Percentiles rank a stretch among this genome's conserved stretches.
Conservation (phyloP, 768 basidiomycete genomes). For the Podaxis sp. region DNA sequence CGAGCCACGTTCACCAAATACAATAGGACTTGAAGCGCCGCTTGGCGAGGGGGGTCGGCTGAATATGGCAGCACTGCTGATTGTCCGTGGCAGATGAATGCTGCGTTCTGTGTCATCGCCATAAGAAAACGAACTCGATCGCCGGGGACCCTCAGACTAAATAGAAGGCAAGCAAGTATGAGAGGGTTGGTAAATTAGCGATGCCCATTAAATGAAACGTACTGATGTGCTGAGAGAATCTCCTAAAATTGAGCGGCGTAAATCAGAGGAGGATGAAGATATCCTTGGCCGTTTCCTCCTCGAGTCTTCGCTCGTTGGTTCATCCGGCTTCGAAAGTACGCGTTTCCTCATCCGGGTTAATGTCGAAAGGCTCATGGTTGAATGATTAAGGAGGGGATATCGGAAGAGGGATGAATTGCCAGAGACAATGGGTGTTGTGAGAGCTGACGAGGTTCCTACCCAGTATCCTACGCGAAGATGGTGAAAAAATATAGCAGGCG, state of each 20-base stretch:
- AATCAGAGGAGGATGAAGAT: conserved; percentile 18
- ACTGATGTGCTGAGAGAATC: conserved; percentile 8
- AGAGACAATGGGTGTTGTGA: neutral
- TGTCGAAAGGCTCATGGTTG: conserved; percentile 10
- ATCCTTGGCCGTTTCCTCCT: conserved; percentile 28
- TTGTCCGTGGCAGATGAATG: conserved; percentile 11
- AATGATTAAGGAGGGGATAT: neutral
- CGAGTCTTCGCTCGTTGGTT: conserved; percentile 16
- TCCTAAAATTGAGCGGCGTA: conserved; percentile 10
- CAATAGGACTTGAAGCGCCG: conserved; percentile 16
- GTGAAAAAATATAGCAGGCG: conserved; percentile 3
- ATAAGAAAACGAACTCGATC: conserved; percentile 10
- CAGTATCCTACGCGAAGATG: neutral
- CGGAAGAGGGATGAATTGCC: neutral
- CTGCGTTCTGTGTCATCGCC: conserved; percentile 9
- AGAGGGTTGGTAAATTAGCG: neutral
- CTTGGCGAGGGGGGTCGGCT: conserved; percentile 10
- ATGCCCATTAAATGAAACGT: neutral
- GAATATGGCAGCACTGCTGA: conserved; percentile 13
- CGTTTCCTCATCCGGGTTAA: conserved; percentile 25
- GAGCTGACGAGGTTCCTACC: neutral
- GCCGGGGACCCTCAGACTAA: neutral
- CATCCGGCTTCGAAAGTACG: conserved; percentile 27
- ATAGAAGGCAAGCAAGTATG: neutral
- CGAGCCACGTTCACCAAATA: conserved; percentile 16